Conservation (phyloP, 257 asterid species). For the Fraxinus americana region DNA sequence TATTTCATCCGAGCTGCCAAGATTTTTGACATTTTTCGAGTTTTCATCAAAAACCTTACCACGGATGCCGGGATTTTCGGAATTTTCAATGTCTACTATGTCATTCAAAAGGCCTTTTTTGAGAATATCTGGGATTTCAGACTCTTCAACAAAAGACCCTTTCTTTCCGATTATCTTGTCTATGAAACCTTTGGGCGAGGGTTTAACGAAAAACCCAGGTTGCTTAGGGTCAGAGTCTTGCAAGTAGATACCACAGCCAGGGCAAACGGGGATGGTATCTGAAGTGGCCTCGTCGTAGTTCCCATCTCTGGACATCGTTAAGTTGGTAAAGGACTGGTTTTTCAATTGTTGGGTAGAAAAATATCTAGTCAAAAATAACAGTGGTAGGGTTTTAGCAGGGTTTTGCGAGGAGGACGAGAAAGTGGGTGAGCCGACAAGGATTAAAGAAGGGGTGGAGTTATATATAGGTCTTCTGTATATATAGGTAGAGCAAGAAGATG, state of each 20-base stretch:
- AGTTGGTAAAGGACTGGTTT: constrained; percentile 23
- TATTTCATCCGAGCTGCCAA: constrained; percentile 22
- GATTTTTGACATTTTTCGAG: constrained; percentile 24
- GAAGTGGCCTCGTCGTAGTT: constrained; percentile 65
- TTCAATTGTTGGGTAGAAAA: constrained; percentile 46
- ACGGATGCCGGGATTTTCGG: constrained; percentile 22
- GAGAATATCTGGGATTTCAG: constrained; percentile 58
- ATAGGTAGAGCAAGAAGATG: constrained; percentile 38
- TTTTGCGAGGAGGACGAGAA: constrained; percentile 33
- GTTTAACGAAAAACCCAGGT: constrained; percentile 62
- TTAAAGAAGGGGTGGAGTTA: constrained; percentile 19
- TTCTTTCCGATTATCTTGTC: constrained; percentile 55
- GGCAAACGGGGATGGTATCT: constrained; percentile 51
- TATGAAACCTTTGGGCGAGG: constrained; percentile 42
- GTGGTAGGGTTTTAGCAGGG: constrained; percentile 59
- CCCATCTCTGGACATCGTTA: constrained; percentile 66
- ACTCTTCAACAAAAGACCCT: constrained; percentile 57
- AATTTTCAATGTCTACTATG: constrained; percentile 32
- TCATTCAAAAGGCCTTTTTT: constrained; percentile 64
- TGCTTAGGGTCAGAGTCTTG: constrained; percentile 69
- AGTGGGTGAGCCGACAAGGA: constrained; percentile 24
- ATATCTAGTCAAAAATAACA: constrained; percentile 34
- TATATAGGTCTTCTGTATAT: constrained; percentile 33
- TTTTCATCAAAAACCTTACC: constrained; percentile 36
- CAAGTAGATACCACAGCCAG: constrained; percentile 85